These are phyloP conservation scores for Penicillium malachiteum DNA, from an alignment of 495 filamentous ascomycete species.

Conservation along the genomic window DNA sequence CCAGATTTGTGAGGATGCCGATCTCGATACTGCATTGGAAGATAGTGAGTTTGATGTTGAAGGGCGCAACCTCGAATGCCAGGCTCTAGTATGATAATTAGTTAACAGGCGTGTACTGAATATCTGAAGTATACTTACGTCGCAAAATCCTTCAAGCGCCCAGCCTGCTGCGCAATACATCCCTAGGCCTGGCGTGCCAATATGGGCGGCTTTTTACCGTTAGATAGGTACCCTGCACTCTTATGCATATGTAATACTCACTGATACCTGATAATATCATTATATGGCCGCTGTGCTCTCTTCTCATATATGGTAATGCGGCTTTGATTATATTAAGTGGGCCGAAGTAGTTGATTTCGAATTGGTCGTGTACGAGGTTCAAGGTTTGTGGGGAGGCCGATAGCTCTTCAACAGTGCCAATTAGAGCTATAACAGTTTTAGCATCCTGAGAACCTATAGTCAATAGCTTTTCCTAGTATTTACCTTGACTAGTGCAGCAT, in stretches of 20 bases:
- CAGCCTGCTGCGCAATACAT: slow-evolving; percentile 91
- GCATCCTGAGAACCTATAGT: neutral
- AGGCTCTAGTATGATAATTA: slow-evolving; percentile 55
- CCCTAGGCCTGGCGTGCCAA: slow-evolving; percentile 87
- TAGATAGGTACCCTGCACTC: too few relatives aligned
- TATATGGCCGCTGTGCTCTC: slow-evolving; percentile 80
- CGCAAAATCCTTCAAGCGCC: slow-evolving; percentile 97
- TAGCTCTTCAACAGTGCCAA: slow-evolving; percentile 91
- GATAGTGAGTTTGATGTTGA: slow-evolving; percentile 94
- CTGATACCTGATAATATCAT: slow-evolving; percentile 86
- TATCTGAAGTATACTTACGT: slow-evolving; percentile 44
- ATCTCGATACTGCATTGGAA: slow-evolving; percentile 89
- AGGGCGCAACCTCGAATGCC: slow-evolving; percentile 94
- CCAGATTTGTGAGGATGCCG: slow-evolving; percentile 76
- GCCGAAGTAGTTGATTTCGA: slow-evolving; percentile 91
- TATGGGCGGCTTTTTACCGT: slow-evolving; percentile 63
- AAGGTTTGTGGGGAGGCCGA: slow-evolving; percentile 67
- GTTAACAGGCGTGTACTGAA: slow-evolving; percentile 8
- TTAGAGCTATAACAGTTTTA: slow-evolving; percentile 55
- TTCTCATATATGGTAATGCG: slow-evolving; percentile 74
- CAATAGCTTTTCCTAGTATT: neutral
- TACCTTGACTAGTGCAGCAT: slow-evolving; percentile 83
- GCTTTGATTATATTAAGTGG: slow-evolving; percentile 95
- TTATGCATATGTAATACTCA: slow-evolving; percentile 24
- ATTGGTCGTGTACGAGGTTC: slow-evolving; percentile 83